phyloP scores from a whole-genome alignment of 2,329 filamentous ascomycete genomes.

The Sordariomycetes sp. region DNA sequence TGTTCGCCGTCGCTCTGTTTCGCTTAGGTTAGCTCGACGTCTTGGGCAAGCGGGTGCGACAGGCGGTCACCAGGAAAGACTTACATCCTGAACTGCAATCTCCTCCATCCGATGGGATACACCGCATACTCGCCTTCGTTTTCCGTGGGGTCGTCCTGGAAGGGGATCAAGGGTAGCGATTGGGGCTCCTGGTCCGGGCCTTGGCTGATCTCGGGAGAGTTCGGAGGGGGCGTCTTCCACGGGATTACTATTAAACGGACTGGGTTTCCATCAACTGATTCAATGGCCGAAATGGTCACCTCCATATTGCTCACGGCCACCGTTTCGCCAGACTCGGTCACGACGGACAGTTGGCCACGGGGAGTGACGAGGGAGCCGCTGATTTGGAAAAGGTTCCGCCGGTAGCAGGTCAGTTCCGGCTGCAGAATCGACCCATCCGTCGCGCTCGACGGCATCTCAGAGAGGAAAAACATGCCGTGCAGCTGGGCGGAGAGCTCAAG shows the following conservation, averaged over 20 bases:
- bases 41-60: neutral
- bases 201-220: conserved; percentile 52
- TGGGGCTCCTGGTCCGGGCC: conserved; percentile 72
- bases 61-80: conserved; percentile 12
- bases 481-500: conserved; percentile 59
- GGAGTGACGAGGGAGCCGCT: conserved; percentile 79
- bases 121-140: conserved; percentile 71
- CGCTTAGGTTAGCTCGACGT: neutral
- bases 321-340: conserved; percentile 74
- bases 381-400: conserved; percentile 90
- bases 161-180: conserved; percentile 60
- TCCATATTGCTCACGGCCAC: conserved; percentile 75
- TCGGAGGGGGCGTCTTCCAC: conserved; percentile 89
- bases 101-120: conserved; percentile 88
- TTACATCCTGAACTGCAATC: conserved; percentile 78
- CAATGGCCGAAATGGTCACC: conserved; percentile 79
- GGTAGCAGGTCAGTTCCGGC: conserved; percentile 88
- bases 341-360: conserved; percentile 61
- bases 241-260: conserved; percentile 94
- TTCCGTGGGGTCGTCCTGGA: conserved; percentile 45
- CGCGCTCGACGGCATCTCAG: conserved; percentile 57
- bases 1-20: conserved; percentile 78
- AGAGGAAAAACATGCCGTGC: conserved; percentile 81
- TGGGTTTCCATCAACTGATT: conserved; percentile 84
- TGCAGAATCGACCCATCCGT: conserved; percentile 46